These are phyloP conservation scores for Pythium sukuiense DNA, from an alignment of 352 stramenopile genomes.

Conservation along the genomic window DNA sequence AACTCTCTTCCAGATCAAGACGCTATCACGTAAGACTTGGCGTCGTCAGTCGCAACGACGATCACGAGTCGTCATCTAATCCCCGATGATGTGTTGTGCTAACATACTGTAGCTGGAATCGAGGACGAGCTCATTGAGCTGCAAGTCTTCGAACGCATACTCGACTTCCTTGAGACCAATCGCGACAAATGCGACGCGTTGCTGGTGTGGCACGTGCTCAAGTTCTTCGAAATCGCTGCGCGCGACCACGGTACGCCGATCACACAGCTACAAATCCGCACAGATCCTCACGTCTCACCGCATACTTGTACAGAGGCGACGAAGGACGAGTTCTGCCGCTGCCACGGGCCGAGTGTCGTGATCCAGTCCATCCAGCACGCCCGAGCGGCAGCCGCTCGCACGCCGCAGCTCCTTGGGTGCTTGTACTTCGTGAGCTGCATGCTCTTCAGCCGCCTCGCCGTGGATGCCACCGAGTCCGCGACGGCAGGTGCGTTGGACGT, in stretches of 20 bases:
- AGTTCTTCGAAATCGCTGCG: conserved; percentile 46
- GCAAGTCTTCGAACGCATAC: conserved; percentile 35
- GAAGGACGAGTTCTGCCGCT: conserved; percentile 46
- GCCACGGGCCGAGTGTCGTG: conserved; percentile 27
- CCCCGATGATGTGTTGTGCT: not conserved
- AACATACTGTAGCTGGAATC: not conserved
- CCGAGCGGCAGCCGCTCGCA: not conserved
- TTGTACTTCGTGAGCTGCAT: conserved; percentile 55
- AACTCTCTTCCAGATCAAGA: conserved; percentile 48
- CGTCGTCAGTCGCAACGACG: not conserved
- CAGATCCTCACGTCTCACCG: not conserved
- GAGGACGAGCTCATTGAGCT: conserved; percentile 17
- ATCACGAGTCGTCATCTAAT: not conserved
- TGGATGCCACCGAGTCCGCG: not conserved
- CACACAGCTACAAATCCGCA: not conserved
- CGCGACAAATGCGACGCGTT: conserved; percentile 28
- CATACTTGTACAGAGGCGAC: conserved; percentile 29
- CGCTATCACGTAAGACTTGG: conserved; percentile 31
- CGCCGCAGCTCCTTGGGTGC: conserved; percentile 18
- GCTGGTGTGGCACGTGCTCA: conserved; percentile 53
- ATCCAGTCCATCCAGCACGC: conserved; percentile 31
- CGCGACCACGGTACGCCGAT: conserved; percentile 38
- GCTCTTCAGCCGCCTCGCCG: conserved; percentile 47
- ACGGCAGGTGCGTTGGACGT: conserved; percentile 1
- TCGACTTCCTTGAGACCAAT: conserved; percentile 38